phyloP scores from a whole-genome alignment of 2,329 filamentous ascomycete genomes.

The Fusarium udum region DNA sequence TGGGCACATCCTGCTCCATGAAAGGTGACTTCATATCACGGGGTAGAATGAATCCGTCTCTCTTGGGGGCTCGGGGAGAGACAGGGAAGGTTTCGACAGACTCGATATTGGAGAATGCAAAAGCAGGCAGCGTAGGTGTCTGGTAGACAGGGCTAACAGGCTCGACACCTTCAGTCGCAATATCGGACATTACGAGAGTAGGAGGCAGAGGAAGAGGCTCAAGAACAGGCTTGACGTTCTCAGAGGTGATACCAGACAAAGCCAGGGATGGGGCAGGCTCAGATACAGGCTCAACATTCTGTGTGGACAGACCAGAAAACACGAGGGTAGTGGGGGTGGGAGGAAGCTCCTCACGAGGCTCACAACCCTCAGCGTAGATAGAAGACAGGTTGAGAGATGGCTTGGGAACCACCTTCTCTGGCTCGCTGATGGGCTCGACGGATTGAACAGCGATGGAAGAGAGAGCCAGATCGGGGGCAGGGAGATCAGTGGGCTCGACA shows the following conservation, averaged over 20 bases:
- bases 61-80: conserved; percentile 61
- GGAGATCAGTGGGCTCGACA: conserved; percentile 38
- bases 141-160: conserved; percentile 51
- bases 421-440: conserved; percentile 47
- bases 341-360: conserved; percentile 48
- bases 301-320: conserved; percentile 48
- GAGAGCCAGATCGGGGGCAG: conserved; percentile 40
- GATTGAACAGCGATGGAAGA: conserved; percentile 45
- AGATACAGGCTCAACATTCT: conserved; percentile 50
- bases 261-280: conserved; percentile 36
- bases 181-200: conserved; percentile 49
- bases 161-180: conserved; percentile 49
- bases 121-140: conserved; percentile 40
- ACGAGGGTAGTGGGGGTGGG: conserved; percentile 40
- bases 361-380: conserved; percentile 46
- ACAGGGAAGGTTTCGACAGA: conserved; percentile 58
- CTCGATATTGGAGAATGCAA: conserved; percentile 57
- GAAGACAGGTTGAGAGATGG: conserved; percentile 45
- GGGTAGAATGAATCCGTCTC: conserved; percentile 66
- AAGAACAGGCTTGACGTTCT: conserved; percentile 50
- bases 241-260: conserved; percentile 38
- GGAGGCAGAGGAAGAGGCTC: conserved; percentile 39
- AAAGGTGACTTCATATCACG: conserved; percentile 52
- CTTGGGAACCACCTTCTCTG: conserved; percentile 45
- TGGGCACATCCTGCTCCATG: conserved; percentile 46